Conservation (phyloP, 331 rosid genomes). For the Dryas integrifolia region DNA sequence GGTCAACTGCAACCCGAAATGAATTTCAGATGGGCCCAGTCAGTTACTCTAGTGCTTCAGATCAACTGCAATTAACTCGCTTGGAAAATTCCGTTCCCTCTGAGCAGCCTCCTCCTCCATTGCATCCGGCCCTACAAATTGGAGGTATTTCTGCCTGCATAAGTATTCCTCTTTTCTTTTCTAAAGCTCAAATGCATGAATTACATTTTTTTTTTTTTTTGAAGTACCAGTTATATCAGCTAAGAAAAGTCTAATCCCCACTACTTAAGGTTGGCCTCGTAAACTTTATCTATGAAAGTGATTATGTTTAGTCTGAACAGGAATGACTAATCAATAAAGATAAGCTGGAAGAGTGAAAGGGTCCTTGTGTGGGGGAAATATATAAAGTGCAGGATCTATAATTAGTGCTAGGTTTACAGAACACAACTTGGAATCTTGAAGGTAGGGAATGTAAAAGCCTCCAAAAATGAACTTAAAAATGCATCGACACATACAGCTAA, state of each 20-base stretch:
- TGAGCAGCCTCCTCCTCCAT: conserved; percentile 47
- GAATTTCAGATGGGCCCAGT: conserved; percentile 49
- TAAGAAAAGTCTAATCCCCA: too few relatives aligned
- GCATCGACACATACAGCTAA: not conserved
- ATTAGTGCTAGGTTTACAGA: not conserved
- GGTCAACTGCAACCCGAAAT: conserved; percentile 42
- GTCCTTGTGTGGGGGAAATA: not conserved
- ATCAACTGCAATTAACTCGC: conserved; percentile 45
- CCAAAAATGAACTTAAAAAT: not conserved
- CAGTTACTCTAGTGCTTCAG: conserved; percentile 45
- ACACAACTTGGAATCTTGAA: not conserved
- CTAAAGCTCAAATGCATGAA: too few relatives aligned
- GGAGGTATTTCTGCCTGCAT: conserved; percentile 47
- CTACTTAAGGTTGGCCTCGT: not conserved
- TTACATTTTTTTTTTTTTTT: not conserved
- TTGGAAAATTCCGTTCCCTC: conserved; percentile 48
- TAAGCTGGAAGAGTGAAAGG: not conserved
- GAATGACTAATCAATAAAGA: not conserved
- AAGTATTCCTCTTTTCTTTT: not conserved
- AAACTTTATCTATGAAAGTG: not conserved
- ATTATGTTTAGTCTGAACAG: not conserved
- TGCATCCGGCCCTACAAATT: conserved; percentile 48
- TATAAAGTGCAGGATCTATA: not conserved
- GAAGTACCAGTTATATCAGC: too few relatives aligned
- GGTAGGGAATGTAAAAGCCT: not conserved